Conservation (phyloP, 352 stramenopile genomes). For the Blastocystis sp. region DNA sequence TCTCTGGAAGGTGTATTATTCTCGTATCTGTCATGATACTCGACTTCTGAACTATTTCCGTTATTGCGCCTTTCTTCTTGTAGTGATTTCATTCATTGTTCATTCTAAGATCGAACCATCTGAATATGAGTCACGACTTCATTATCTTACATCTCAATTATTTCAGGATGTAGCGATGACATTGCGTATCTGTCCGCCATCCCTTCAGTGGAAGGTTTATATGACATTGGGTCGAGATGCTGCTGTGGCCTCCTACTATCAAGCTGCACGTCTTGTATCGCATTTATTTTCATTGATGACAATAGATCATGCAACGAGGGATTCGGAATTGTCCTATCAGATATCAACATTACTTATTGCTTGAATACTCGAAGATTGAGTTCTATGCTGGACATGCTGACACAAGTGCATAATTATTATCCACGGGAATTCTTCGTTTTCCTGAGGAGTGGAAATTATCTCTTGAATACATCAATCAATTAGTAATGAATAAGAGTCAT, state of each 20-base stretch:
- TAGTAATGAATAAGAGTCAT: not conserved
- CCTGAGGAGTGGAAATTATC: slow-evolving; percentile 24
- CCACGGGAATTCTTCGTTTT: not conserved
- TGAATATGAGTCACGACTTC: not conserved
- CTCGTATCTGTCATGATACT: not conserved
- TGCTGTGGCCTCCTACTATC: not conserved
- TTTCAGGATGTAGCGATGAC: not conserved
- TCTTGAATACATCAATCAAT: not conserved
- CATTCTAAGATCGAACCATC: not conserved
- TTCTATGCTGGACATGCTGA: not conserved
- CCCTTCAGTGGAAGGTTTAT: not conserved
- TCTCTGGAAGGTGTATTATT: slow-evolving; percentile 11
- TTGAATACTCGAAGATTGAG: not conserved
- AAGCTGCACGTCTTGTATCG: not conserved
- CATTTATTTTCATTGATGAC: not conserved
- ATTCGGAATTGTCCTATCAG: not conserved
- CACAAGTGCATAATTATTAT: not conserved
- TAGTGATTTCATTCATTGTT: not conserved
- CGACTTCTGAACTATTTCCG: not conserved
- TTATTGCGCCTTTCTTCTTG: not conserved
- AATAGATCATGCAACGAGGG: slow-evolving; percentile 38
- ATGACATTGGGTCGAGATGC: not conserved
- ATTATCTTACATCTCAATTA: not conserved
- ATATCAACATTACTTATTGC: not conserved
- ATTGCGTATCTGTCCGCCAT: not conserved